Evolutionary conservation across 257 asterid genomes (phyloP).

Genomic region (Datura wrightii): DNA sequence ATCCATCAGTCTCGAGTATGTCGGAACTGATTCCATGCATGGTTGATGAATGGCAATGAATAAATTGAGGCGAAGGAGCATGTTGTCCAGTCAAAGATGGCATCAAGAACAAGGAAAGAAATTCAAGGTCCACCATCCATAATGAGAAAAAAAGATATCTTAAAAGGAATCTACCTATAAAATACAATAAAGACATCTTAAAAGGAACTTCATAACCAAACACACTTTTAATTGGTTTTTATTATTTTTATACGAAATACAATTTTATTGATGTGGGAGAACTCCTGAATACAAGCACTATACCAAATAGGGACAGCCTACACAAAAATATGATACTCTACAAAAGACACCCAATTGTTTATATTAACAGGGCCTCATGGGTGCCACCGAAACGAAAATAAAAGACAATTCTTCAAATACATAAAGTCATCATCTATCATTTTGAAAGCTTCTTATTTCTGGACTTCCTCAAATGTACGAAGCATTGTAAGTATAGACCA

Average conservation of each 20-base stretch:
- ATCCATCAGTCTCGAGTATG: constrained; percentile 36
- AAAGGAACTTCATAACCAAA: neutral
- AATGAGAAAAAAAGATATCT: neutral
- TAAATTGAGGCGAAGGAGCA: constrained; percentile 10
- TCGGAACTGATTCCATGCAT: constrained; percentile 18
- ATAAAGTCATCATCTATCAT: constrained; percentile 2
- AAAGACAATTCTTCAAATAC: neutral
- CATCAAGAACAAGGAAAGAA: neutral
- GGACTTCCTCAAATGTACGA: constrained; percentile 25
- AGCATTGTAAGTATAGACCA: neutral
- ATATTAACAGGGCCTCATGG: neutral
- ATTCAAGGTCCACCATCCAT: neutral
- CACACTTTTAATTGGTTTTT: neutral
- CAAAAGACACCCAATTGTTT: neutral
- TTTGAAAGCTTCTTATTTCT: neutral
- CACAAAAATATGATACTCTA: neutral
- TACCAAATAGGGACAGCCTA: neutral
- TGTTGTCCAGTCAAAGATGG: constrained; percentile 5
- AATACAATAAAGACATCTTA: neutral
- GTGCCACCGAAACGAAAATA: neutral
- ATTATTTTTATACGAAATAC: neutral
- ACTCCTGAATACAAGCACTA: neutral
- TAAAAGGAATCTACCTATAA: constrained; percentile 7
- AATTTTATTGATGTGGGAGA: constrained; percentile 13
- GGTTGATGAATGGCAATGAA: constrained; percentile 18